Base-by-base conservation (phyloP, 805 yeast species). In the Candida chilensis region DNA sequence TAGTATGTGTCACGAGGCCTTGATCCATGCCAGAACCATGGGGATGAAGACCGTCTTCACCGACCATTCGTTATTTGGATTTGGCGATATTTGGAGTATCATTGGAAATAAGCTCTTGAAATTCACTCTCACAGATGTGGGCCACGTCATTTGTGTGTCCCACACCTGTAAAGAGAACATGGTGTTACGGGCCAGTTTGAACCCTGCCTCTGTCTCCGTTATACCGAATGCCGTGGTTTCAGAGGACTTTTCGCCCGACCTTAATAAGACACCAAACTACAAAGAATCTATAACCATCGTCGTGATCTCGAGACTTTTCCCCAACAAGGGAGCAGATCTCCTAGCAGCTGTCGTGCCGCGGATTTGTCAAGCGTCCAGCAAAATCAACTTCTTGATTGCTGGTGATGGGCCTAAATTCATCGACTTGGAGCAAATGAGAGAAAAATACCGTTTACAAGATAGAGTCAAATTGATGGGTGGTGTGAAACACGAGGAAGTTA, bases 391-490 rank as follows among this genome's bases (percentile, higher is more conserved):
- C 40, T 52, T 90, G 2, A 75, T 92, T 27, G 99, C 96, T 3
- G 99, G 99, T 9, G 94, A 86, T 53, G 99, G 99, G 0, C 99
- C 99, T 1, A 84, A 85, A 44, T 87, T 82, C 42, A 73, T 92
- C 7, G 97, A 92, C 44, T 61, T 92, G 32, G 96, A 88, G 50
- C 99, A 92, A 51, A 88, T 88, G 88, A 68, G 95, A 29, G 99
- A 92, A 50, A 71, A 74, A 36, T 71, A 78, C 50, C 75, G 84
- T 37, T 57, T 92, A 14, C 96, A 92, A 48, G 94, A 90, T 30
- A 64, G 94, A 29, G 96, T 92, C 2, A 75, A 78, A 25, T 63
- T 92, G 11, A 64, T 86, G 20, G 98, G 98, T 1, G 77, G 87
- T 10, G 81, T 92, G 1, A 74, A 81, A 24, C 99, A 92, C 50